Evolutionary conservation across 768 basidiomycete species (phyloP).

Genomic region (Russula abietina): DNA sequence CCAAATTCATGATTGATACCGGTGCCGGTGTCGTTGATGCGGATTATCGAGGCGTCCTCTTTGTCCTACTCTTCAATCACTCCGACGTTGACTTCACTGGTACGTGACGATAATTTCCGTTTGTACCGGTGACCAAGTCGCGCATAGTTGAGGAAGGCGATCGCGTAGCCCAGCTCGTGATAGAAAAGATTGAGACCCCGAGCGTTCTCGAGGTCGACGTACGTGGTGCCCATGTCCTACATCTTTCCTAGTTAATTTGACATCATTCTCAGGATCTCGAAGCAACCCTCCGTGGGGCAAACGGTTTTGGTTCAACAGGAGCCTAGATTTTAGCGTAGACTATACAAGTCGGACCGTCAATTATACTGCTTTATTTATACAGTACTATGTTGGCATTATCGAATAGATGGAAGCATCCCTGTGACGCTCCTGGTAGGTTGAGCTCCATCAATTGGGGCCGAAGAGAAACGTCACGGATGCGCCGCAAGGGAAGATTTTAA

Average conservation of each 20-base stretch:
- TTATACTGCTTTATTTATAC: too few species aligned
- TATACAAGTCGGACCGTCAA: background rate
- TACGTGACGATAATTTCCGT: conserved; percentile 28
- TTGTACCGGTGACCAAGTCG: background rate
- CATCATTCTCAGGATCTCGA: conserved; percentile 59
- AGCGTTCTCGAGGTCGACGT: conserved; percentile 83
- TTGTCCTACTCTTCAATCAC: conserved; percentile 89
- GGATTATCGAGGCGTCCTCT: conserved; percentile 89
- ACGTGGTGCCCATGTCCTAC: conserved; percentile 28
- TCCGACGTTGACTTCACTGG: conserved; percentile 87
- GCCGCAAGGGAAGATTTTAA: conserved; percentile 49
- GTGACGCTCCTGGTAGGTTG: conserved; percentile 34
- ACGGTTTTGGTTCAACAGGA: conserved; percentile 94
- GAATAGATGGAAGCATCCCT: background rate
- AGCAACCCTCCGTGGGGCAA: conserved; percentile 73
- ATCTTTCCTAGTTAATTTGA: background rate
- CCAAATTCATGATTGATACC: conserved; percentile 96
- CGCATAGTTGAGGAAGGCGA: conserved; percentile 82
- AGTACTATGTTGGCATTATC: conserved; percentile 31
- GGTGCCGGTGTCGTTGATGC: conserved; percentile 97
- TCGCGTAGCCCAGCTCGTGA: conserved; percentile 90
- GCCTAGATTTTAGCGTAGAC: background rate
- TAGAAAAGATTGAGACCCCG: conserved; percentile 86
- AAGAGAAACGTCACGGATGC: conserved; percentile 31
- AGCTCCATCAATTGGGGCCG: conserved; percentile 38